Evolutionary conservation across 192 early-diverging fungal genomes (phyloP), one percentile per base, ranked within the genome.

Genomic region (Rhizophagus sp.): DNA sequence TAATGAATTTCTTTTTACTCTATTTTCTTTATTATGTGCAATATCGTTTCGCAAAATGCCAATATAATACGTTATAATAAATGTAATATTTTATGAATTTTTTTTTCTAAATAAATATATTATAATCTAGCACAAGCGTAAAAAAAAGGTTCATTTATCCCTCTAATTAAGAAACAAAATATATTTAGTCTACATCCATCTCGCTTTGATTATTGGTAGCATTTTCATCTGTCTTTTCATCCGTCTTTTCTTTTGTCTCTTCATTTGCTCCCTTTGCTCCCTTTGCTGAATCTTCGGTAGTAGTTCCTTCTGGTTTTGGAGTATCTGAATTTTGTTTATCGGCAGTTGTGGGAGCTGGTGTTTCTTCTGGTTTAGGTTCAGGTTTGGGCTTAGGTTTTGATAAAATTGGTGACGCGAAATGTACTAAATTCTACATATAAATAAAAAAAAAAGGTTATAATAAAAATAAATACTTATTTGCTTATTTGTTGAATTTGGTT

Each of bases 311-410:
- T 17, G 65, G 1, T 33, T 67, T 67, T 1, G 30, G 33, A 19
- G 64, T 13, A 27, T 66, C 27, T 17, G 30, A 30, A 30, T 30
- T 30, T 30, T 30, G 30, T 30, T 73, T 50, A 62, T 79, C 79
- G 8, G 62, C 7, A 8, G 69, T 67, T 64, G 72, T 61, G 17
- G 70, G 34, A 44, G 70, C 73, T 10, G 81, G 78, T 47, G 71
- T 73, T 72, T 80, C 81, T 64, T 82, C 86, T 33, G 88, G 80
- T 62, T 64, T 82, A 57, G 90, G 87, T 90, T 88, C 77, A 82
- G 84, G 84, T 70, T 70, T 70, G 0, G 96, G 96, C 92, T 97
- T 97, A 85, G 96, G 96, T 84, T 94, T 94, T 87, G 89, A 93
- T 80, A 97, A 85, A 79, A 97, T 93, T 10, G 95, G 93, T 62